Percentiles rank a stretch among this genome's conserved stretches.
These are phyloP conservation scores for Acrocalymma vagum DNA, from an alignment of 2,329 filamentous ascomycete genomes.

Conservation along the genomic window DNA sequence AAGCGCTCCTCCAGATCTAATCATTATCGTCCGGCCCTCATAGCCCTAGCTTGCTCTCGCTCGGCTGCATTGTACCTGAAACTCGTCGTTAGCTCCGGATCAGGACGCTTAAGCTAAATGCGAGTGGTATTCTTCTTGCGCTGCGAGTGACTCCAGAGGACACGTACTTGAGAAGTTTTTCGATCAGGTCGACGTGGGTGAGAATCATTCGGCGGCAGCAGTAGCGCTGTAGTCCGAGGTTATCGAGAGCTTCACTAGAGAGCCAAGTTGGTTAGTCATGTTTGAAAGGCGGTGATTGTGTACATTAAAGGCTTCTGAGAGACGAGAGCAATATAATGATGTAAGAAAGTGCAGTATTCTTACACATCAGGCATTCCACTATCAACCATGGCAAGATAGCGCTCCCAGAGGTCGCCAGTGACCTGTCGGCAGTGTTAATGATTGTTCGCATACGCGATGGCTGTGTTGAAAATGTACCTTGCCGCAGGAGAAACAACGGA, in stretches of 20 bases:
- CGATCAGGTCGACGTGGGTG: conserved; percentile 98
- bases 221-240: conserved; percentile 92
- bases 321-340: neutral
- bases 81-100: conserved; percentile 28
- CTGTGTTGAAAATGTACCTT: conserved; percentile 70
- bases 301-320: neutral
- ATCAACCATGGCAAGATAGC: conserved; percentile 88
- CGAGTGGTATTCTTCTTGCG: conserved; percentile 12
- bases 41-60: conserved; percentile 42
- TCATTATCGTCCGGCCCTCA: conserved; percentile 30
- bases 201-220: conserved; percentile 99
- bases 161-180: conserved; percentile 80
- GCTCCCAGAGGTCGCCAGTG: conserved; percentile 96
- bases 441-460: conserved; percentile 32
- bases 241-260: conserved; percentile 90
- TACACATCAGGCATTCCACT: conserved; percentile 57
- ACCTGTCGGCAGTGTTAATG: no score
- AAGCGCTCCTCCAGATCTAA: neutral
- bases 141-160: conserved; percentile 19
- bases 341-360: conserved; percentile 6
- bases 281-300: neutral
- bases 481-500: conserved; percentile 98
- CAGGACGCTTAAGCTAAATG: conserved; percentile 15
- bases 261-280: conserved; percentile 15
- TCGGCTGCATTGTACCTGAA: conserved; percentile 47